Conservation (phyloP, 2,329 filamentous ascomycete species). For the Aureobasidium sp. region DNA sequence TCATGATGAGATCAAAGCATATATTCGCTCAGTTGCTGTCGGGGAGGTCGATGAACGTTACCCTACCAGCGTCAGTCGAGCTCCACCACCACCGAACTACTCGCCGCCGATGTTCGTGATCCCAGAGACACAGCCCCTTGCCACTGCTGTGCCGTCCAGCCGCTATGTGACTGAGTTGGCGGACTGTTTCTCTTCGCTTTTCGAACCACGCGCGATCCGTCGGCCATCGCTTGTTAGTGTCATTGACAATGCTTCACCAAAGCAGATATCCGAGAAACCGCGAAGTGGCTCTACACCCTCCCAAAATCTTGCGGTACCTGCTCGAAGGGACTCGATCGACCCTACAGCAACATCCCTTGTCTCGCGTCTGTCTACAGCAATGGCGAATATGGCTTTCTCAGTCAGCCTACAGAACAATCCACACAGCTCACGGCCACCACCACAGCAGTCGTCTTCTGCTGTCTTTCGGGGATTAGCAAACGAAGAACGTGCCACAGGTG, state of each 20-base stretch:
- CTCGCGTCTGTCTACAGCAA: background rate
- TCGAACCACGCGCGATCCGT: background rate
- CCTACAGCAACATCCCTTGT: background rate
- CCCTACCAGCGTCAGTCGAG: background rate
- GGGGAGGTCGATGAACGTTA: background rate
- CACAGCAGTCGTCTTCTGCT: conserved; percentile 9
- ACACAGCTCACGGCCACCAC: background rate
- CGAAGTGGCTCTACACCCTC: too few relatives aligned
- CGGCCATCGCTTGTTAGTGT: background rate
- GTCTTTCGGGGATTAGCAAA: conserved; percentile 7
- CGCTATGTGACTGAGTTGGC: background rate
- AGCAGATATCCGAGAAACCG: background rate
- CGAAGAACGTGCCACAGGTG: conserved; percentile 14
- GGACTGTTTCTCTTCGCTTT: conserved; percentile 1
- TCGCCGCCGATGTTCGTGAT: background rate
- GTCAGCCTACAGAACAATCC: background rate
- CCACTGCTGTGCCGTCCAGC: background rate
- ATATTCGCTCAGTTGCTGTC: background rate
- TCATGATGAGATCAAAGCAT: conserved; percentile 11
- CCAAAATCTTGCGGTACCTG: background rate
- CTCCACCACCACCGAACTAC: background rate
- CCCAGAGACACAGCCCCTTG: background rate
- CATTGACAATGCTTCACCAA: background rate
- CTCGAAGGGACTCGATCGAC: background rate
- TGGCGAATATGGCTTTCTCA: conserved; percentile 3